A percentile compares a stretch with the other conserved stretches of the same genome.
These are phyloP conservation scores for Gossypium rotundifolium DNA, from an alignment of 345 rosid genomes.

Conservation along the genomic window DNA sequence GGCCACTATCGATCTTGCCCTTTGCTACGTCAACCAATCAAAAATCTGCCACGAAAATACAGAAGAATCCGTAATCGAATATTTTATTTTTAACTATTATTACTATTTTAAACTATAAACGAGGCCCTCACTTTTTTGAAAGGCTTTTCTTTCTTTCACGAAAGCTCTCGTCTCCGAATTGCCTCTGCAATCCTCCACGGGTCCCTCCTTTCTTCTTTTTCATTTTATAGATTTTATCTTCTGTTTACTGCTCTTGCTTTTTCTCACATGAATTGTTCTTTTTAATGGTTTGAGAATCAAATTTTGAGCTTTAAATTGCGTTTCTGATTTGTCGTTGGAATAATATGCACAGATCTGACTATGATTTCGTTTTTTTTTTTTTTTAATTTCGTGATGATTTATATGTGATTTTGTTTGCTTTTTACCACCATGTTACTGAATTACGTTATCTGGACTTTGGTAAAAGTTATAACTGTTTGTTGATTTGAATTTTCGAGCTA, in stretches of 20 bases:
- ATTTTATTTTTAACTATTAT: neutral
- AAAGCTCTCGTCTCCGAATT: constrained; percentile 2
- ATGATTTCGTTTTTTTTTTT: neutral
- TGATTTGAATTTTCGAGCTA: neutral
- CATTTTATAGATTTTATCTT: neutral
- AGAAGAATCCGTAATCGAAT: neutral
- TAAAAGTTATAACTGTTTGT: neutral
- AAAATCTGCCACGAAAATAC: neutral
- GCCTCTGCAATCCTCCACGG: constrained; percentile 3
- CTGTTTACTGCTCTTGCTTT: neutral
- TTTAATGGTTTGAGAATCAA: neutral
- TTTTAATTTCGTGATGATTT: neutral
- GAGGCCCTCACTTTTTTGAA: neutral
- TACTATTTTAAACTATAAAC: neutral
- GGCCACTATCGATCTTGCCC: neutral
- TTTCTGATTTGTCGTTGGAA: neutral
- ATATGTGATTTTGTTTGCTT: neutral
- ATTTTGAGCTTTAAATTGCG: neutral
- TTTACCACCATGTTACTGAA: no score
- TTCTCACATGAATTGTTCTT: neutral
- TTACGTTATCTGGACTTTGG: neutral
- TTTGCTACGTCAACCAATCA: neutral
- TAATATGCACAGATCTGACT: neutral
- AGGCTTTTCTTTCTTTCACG: neutral
- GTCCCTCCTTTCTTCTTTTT: neutral